These are phyloP conservation scores for Boletus rubroflammeus DNA, from an alignment of 768 basidiomycete genomes.

Conservation along the genomic window DNA sequence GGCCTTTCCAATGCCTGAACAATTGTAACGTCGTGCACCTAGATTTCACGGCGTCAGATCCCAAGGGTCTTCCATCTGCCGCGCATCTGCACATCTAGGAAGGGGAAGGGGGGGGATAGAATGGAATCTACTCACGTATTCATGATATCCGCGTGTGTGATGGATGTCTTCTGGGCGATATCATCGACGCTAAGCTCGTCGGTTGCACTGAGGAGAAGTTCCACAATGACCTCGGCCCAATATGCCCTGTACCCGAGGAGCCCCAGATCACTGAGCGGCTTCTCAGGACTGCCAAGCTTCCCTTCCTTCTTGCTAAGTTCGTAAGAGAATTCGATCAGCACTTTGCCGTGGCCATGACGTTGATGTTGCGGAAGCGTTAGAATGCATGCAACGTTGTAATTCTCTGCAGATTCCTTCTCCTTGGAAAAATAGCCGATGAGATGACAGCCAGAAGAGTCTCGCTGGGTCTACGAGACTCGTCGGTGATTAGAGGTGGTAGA, in stretches of 20 bases:
- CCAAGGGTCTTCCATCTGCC: not conserved
- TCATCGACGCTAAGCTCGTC: conserved; percentile 92
- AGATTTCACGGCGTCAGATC: conserved; percentile 15
- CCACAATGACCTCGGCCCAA: conserved; percentile 96
- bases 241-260: conserved; percentile 91
- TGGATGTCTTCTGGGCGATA: conserved; percentile 91
- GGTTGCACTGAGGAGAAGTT: conserved; percentile 66
- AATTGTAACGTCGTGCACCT: conserved; percentile 93
- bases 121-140: conserved; percentile 75
- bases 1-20: conserved; percentile 94
- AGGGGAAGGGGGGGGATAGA: not conserved
- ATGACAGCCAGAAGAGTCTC: conserved; percentile 90
- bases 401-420: conserved; percentile 97
- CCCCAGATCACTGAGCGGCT: conserved; percentile 93
- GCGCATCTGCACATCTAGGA: not conserved
- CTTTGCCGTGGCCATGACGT: conserved; percentile 90
- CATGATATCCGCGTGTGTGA: conserved; percentile 95
- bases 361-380: conserved; percentile 98
- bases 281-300: conserved; percentile 96
- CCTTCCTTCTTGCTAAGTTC: conserved; percentile 95
- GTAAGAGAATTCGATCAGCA: conserved; percentile 97
- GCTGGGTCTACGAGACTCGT: conserved; percentile 51
- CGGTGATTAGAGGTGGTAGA: conserved; percentile 12
- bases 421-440: conserved; percentile 98
- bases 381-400: conserved; percentile 99